A percentile compares a stretch with the other conserved stretches of the same genome.
Conservation (phyloP, 208 protist genomes). For the Entamoeba invadens region DNA sequence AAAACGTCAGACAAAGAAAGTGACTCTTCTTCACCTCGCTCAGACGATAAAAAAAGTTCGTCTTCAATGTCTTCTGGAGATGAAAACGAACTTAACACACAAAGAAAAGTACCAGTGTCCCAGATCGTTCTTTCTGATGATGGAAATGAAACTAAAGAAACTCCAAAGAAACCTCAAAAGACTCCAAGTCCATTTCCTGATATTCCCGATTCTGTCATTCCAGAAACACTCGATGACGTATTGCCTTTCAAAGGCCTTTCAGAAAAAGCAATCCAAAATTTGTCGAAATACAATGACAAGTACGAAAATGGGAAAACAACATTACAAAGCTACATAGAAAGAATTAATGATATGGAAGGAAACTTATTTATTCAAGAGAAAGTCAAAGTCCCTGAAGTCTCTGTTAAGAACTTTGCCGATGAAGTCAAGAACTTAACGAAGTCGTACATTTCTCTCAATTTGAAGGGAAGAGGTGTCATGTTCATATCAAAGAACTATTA, state of each 20-base stretch:
- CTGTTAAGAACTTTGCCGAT: background rate
- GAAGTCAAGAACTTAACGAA: background rate
- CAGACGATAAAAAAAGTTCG: too few relatives aligned
- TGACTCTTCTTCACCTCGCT: too few relatives aligned
- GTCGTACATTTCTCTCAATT: background rate
- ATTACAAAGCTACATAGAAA: background rate
- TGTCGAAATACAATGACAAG: background rate
- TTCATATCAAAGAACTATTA: background rate
- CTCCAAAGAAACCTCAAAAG: too few relatives aligned
- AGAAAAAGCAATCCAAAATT: background rate
- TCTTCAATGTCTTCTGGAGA: too few relatives aligned
- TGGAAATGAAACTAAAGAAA: too few relatives aligned
- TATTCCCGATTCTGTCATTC: background rate
- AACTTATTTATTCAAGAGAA: background rate
- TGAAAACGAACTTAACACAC: too few relatives aligned
- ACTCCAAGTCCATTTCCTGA: too few relatives aligned
- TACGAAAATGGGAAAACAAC: background rate
- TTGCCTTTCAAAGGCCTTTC: background rate
- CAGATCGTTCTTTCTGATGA: too few relatives aligned
- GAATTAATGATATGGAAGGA: background rate
- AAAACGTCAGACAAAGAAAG: too few relatives aligned
- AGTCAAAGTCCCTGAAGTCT: background rate
- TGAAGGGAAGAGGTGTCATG: background rate
- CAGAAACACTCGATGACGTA: background rate
- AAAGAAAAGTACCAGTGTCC: too few relatives aligned